phyloP scores from a whole-genome alignment of 441 rosid genomes.

The Syzygium syzygioides region DNA sequence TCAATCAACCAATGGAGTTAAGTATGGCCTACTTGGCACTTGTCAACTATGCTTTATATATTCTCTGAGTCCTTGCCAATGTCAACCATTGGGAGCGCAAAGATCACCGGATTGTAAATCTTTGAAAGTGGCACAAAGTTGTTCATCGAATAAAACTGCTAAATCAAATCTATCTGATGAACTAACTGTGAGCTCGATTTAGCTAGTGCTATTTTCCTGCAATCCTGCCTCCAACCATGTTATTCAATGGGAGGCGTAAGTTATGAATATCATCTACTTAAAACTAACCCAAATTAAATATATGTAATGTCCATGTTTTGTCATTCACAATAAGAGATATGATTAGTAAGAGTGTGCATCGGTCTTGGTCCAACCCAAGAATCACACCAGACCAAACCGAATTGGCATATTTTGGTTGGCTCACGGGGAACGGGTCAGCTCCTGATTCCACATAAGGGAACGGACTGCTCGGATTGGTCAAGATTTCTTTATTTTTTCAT shows the following conservation, averaged over 20 bases:
- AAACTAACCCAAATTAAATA: not conserved
- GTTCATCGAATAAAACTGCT: not conserved
- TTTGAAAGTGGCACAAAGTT: not conserved
- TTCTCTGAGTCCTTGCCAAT: not conserved
- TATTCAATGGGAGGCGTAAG: accelerated
- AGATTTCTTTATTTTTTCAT: no score
- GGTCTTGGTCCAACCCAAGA: no score
- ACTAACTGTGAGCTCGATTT: not conserved
- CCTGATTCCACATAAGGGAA: no score
- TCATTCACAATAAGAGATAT: not conserved
- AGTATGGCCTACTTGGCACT: not conserved
- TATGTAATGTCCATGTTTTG: not conserved
- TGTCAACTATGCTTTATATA: not conserved
- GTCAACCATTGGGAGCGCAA: not conserved
- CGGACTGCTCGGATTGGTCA: no score
- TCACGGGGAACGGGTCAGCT: no score
- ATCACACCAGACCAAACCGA: no score
- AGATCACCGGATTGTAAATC: not conserved
- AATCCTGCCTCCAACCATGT: not conserved
- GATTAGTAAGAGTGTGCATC: no score
- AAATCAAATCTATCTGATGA: not conserved
- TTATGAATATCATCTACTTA: not conserved
- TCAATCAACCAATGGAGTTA: not conserved
- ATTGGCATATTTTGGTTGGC: no score
- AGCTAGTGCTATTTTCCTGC: not conserved